phyloP scores from a whole-genome alignment of 495 filamentous ascomycete genomes.

The Penicillium steckii region DNA sequence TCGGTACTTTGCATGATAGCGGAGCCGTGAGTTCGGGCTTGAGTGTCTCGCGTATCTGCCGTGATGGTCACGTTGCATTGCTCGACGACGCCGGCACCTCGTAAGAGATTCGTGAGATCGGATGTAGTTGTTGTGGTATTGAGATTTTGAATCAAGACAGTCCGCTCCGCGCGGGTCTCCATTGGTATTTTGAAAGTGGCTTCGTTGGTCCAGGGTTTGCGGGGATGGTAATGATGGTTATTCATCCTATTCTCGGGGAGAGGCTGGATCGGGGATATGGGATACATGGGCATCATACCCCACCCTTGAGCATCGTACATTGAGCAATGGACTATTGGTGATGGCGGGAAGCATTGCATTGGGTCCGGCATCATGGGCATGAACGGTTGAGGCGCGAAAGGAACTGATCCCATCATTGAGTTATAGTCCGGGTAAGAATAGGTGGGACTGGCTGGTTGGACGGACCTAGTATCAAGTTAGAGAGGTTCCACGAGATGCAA shows the following conservation, averaged over 20 bases:
- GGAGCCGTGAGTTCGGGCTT: slow-evolving; percentile 27
- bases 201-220: slow-evolving; percentile 10
- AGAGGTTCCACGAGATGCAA: not conserved
- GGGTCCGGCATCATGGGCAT: slow-evolving; percentile 35
- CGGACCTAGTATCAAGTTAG: slow-evolving; percentile 21
- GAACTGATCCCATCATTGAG: slow-evolving; percentile 27
- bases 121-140: slow-evolving; percentile 19
- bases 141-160: slow-evolving; percentile 32
- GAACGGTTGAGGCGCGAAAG: slow-evolving; percentile 26
- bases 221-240: slow-evolving; percentile 9
- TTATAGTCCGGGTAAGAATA: slow-evolving; percentile 32
- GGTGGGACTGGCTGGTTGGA: slow-evolving; percentile 24
- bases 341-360: slow-evolving; percentile 31
- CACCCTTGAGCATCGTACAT: slow-evolving; percentile 32
- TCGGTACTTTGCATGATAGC: slow-evolving; percentile 35
- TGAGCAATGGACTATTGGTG: slow-evolving; percentile 29
- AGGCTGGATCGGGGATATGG: slow-evolving; percentile 26
- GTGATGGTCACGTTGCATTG: slow-evolving; percentile 29
- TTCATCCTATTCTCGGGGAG: slow-evolving; percentile 6
- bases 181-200: slow-evolving; percentile 6
- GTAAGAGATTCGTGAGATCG: slow-evolving; percentile 24
- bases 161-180: slow-evolving; percentile 14
- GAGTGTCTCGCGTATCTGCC: slow-evolving; percentile 5
- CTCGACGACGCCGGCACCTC: slow-evolving; percentile 27
- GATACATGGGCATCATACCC: slow-evolving; percentile 33